Percentiles rank a stretch among this genome's conserved stretches.
Evolutionary conservation across 495 filamentous ascomycete species (phyloP).

Genomic region (Neurospora discreta): DNA sequence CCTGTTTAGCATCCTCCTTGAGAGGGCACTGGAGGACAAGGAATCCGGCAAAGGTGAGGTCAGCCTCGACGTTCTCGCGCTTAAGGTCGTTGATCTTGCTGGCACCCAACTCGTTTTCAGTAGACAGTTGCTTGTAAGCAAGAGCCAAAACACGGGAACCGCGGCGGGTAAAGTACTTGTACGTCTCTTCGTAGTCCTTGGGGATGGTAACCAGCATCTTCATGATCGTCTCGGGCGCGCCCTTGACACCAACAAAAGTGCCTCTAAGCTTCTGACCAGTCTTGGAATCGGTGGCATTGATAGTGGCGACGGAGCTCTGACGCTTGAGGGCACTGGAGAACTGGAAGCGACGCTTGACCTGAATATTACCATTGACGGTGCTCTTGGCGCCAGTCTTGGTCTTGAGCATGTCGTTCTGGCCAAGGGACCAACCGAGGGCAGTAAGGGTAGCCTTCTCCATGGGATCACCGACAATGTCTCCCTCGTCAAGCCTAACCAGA

Average conservation of each 20-base stretch:
- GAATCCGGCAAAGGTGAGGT: slow-evolving; percentile 85
- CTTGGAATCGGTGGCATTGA: slow-evolving; percentile 53
- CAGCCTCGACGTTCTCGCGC: slow-evolving; percentile 81
- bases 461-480: slow-evolving; percentile 92
- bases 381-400: slow-evolving; percentile 29
- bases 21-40: slow-evolving; percentile 89
- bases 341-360: slow-evolving; percentile 93
- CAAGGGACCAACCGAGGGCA: slow-evolving; percentile 83
- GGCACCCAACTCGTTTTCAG: slow-evolving; percentile 68
- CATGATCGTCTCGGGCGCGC: slow-evolving; percentile 90
- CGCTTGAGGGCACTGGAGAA: slow-evolving; percentile 96
- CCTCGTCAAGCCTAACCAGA: slow-evolving; percentile 90
- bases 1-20: slow-evolving; percentile 90
- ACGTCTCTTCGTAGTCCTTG: slow-evolving; percentile 91
- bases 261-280: slow-evolving; percentile 61
- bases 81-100: slow-evolving; percentile 82
- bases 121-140: slow-evolving; percentile 80
- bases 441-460: slow-evolving; percentile 96
- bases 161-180: slow-evolving; percentile 92
- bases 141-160: slow-evolving; percentile 89
- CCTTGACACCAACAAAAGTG: slow-evolving; percentile 92
- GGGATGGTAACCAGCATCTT: slow-evolving; percentile 81
- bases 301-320: slow-evolving; percentile 83
- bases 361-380: slow-evolving; percentile 49
- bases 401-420: slow-evolving; percentile 75